These are phyloP conservation scores for Theobroma grandiflorum DNA, from an alignment of 441 rosid genomes.

Conservation along the genomic window DNA sequence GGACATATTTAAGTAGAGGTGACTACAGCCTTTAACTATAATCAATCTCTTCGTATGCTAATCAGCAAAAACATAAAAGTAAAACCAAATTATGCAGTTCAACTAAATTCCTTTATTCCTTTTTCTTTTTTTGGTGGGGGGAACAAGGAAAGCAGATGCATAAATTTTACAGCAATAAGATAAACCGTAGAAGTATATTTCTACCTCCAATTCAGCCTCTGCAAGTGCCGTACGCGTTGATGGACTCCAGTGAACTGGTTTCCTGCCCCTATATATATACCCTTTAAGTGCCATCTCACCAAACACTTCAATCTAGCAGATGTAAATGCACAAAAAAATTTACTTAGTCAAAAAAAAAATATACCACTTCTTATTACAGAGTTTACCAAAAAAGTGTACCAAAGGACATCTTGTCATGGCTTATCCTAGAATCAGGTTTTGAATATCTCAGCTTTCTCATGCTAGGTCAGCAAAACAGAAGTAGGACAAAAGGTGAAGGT, in stretches of 20 bases:
- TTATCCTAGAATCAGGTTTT: not conserved
- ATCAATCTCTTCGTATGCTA: not conserved
- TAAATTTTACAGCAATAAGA: not conserved
- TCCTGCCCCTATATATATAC: slow-evolving; percentile 90
- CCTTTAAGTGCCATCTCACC: slow-evolving; percentile 93
- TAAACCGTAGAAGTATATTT: slow-evolving; percentile 9
- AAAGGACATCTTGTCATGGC: not conserved
- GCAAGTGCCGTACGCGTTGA: slow-evolving; percentile 99
- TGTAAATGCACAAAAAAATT: slow-evolving; percentile 27
- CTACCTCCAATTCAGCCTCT: slow-evolving; percentile 99
- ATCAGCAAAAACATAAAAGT: not conserved
- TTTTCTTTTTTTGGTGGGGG: not conserved
- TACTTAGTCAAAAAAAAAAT: not conserved
- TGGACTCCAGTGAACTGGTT: slow-evolving; percentile 99
- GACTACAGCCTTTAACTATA: not conserved
- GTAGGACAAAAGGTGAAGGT: slow-evolving; percentile 2
- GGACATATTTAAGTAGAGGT: not conserved
- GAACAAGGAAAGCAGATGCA: not conserved
- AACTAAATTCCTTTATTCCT: not conserved
- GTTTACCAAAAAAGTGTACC: not conserved
- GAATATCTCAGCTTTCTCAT: not conserved
- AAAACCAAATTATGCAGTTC: not conserved
- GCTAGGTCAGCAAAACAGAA: not conserved
- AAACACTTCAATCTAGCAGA: slow-evolving; percentile 87
- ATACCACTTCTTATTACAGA: not conserved